Evolutionary conservation across 192 early-diverging fungal species (phyloP), one percentile per base, ranked within the genome.

Genomic region (Thamnidium elegans): DNA sequence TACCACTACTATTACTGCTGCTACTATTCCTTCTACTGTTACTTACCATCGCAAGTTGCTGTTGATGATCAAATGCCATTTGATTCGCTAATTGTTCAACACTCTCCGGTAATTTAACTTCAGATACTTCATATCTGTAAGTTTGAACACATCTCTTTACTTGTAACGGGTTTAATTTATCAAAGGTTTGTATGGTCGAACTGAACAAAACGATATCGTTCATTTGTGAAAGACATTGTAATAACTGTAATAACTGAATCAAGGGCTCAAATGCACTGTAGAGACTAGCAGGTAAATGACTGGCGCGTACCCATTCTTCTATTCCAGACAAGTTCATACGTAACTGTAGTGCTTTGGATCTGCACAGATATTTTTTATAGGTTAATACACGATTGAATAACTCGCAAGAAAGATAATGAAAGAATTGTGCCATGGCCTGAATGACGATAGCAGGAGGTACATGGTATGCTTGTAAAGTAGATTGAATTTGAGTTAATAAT

Each of bases 41-140:
- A 26, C 26, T 26, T 26, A 26, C 26, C 26, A 26, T 26, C 26
- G 26, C 26, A 26, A 26, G 26, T 26, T 26, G 11, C 6, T 11
- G 19, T 14, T 55, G 32, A 30, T 55, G 53, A 11, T 91, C 89
- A 19, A 88, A 86, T 59, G 86, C 86, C 23, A 91, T 75, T 39
- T 85, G 81, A 17, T 84, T 71, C 0, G 94, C 81, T 68, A 93
- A 94, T 56, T 84, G 78, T 54, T 83, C 83, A 9, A 96, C 81
- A 21, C 93, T 91, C 10, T 81, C 75, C 3, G 84, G 63, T 46
- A 96, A 69, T 15, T 79, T 68, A 11, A 79, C 60, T 65, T 98
- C 96, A 21, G 86, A 86, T 32, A 92, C 88, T 68, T 98, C 96
- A 68, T 95, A 98, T 23, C 87, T 81, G 69, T 98, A 98, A 42